Percentiles rank a stretch among this genome's conserved stretches.
Conservation (phyloP, 805 yeast species). For the Saturnispora gosingensis region DNA sequence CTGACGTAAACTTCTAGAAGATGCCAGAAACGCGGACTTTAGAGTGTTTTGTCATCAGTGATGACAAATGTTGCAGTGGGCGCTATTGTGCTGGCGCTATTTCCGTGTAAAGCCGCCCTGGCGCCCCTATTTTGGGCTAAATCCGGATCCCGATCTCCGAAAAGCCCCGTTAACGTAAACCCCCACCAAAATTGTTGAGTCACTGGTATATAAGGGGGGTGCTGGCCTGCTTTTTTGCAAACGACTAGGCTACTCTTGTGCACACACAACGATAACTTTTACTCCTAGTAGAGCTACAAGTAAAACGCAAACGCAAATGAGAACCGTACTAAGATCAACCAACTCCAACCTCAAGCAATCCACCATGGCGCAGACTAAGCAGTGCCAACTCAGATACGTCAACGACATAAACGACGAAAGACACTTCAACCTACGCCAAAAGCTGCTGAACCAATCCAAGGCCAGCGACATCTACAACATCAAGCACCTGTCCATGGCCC, state of each 20-base stretch:
- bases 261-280: neutral
- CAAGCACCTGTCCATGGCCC: neutral
- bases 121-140: neutral
- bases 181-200: neutral
- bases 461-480: neutral
- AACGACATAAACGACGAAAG: conserved; percentile 2
- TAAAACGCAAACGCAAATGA: neutral
- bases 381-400: neutral
- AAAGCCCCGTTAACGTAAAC: neutral
- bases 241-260: too few species aligned
- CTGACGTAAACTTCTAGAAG: neutral
- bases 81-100: neutral
- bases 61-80: neutral
- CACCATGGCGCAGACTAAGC: neutral
- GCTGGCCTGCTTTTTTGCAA: neutral
- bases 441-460: neutral
- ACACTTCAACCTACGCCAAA: neutral
- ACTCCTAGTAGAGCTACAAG: neutral
- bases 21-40: neutral
- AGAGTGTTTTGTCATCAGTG: neutral
- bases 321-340: neutral
- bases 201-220: neutral
- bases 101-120: neutral
- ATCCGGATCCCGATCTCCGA: neutral
- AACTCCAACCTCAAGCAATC: neutral